phyloP scores from a whole-genome alignment of 352 stramenopile genomes.

The Phytophthora palmivora region DNA sequence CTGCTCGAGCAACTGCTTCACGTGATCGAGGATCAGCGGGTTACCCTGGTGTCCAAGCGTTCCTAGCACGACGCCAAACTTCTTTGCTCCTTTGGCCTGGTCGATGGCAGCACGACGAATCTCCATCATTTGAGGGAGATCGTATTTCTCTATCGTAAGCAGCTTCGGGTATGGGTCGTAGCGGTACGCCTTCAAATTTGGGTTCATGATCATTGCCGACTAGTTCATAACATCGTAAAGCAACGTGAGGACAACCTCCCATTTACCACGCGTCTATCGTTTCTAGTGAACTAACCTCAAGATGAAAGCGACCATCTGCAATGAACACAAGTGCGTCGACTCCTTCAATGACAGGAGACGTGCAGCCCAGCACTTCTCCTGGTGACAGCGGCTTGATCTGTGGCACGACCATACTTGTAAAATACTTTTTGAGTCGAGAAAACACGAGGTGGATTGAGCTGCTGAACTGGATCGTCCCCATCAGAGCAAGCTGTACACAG shows the following conservation, averaged over 20 bases:
- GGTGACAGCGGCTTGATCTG: conserved; percentile 97
- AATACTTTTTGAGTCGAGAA: conserved; percentile 79
- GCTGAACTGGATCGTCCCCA: conserved; percentile 97
- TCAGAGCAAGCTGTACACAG: conserved; percentile 85
- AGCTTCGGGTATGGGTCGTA: conserved; percentile 99
- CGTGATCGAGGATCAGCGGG: conserved; percentile 94
- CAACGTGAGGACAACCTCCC: neutral
- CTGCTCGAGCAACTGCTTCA: conserved; percentile 89
- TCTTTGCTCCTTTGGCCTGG: conserved; percentile 77
- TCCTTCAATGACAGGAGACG: conserved; percentile 94
- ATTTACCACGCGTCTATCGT: neutral
- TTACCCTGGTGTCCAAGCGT: conserved; percentile 99
- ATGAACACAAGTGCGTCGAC: conserved; percentile 97
- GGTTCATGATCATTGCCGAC: conserved; percentile 99
- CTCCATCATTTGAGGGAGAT: conserved; percentile 95
- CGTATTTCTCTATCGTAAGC: conserved; percentile 97
- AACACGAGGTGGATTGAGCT: conserved; percentile 90
- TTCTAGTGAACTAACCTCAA: conserved; percentile 89
- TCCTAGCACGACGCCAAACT: conserved; percentile 98
- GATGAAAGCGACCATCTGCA: conserved; percentile 98
- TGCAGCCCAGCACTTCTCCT: conserved; percentile 99
- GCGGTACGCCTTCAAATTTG: conserved; percentile 93
- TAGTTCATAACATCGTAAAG: conserved; percentile 23
- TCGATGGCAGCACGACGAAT: conserved; percentile 89
- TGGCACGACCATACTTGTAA: conserved; percentile 87